phyloP scores from a whole-genome alignment of 139 green algal species.

The Volvox africanus region DNA sequence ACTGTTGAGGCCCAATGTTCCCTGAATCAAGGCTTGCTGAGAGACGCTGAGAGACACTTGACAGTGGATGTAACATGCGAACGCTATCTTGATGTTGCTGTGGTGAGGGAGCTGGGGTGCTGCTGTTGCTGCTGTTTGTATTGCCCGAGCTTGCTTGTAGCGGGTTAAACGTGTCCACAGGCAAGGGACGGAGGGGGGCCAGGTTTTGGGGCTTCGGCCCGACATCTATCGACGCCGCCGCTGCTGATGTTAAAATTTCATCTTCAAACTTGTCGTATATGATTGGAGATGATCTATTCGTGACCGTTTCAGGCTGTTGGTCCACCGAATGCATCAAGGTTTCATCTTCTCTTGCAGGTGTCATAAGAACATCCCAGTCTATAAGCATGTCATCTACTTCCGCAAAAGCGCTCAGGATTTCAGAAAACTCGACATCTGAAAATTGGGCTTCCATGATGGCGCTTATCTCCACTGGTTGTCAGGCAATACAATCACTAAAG shows the following conservation, averaged over 20 bases:
- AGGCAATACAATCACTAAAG: too few species aligned
- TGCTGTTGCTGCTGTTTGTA: too few species aligned
- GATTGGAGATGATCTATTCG: background rate
- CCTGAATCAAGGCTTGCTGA: too few species aligned
- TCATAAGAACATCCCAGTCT: background rate
- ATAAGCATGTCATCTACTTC: constrained; percentile 26
- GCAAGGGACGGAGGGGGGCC: too few species aligned
- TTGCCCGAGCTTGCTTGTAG: too few species aligned
- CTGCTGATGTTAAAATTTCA: background rate
- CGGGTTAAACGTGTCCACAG: too few species aligned
- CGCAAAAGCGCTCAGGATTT: background rate
- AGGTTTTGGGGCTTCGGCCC: background rate
- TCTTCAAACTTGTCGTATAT: background rate
- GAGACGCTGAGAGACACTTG: too few species aligned
- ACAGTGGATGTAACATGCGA: too few species aligned
- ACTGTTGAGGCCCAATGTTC: too few species aligned
- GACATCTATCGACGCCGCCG: background rate
- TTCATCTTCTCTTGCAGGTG: background rate
- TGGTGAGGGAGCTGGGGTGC: too few species aligned
- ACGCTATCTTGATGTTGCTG: too few species aligned
- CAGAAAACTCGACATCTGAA: background rate
- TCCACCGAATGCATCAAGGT: background rate
- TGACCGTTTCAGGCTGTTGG: background rate
- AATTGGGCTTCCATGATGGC: constrained; percentile 11
- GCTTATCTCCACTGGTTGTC: background rate